Conservation (phyloP, 345 rosid genomes). For the Geranium rotundifolium region DNA sequence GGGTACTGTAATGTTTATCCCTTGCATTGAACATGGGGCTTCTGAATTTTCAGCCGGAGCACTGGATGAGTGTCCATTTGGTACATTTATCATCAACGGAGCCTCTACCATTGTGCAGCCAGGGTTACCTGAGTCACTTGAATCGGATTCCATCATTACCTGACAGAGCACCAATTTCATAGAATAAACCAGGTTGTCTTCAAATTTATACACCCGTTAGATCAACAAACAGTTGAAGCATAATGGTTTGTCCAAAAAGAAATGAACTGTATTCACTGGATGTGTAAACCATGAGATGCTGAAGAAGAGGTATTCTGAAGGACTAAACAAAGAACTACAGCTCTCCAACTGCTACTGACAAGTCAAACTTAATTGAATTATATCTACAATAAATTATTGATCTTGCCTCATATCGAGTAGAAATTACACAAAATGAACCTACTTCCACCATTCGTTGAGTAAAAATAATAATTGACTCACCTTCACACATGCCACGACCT, state of each 20-base stretch:
- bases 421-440: background rate
- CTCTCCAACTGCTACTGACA: background rate
- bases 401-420: background rate
- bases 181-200: too few species aligned
- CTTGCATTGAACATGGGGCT: constrained; percentile 31
- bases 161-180: constrained; percentile 18
- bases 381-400: too few species aligned
- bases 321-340: background rate
- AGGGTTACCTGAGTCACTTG: constrained; percentile 41
- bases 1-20: constrained; percentile 68
- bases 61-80: constrained; percentile 36
- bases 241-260: background rate
- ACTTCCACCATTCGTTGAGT: background rate
- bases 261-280: background rate
- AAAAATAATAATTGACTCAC: constrained; percentile 20
- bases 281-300: background rate
- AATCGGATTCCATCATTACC: constrained; percentile 81
- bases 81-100: constrained; percentile 80
- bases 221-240: constrained; percentile 7
- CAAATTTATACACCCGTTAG: background rate
- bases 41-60: constrained; percentile 39
- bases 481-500: constrained; percentile 82
- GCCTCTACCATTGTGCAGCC: constrained; percentile 57
- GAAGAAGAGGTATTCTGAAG: background rate
- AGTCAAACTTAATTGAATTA: too few species aligned